Base-by-base conservation (phyloP, 2,329 filamentous ascomycete genomes). In the Ascochyta viciae-villosae region DNA sequence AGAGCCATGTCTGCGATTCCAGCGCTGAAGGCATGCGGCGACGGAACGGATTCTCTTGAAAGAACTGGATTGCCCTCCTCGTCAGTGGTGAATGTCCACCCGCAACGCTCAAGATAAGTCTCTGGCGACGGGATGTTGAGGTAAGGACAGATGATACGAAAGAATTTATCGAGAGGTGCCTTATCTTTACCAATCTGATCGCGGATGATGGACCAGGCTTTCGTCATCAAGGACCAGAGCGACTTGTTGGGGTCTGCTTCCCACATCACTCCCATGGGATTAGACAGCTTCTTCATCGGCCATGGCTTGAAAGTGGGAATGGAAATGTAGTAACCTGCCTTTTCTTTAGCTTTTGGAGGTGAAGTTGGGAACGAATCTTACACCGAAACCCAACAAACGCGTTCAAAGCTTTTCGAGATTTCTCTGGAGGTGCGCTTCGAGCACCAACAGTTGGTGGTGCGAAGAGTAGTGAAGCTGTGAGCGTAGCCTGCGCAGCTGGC, bases 201-300 rank as follows among this genome's bases (percentile, higher is more conserved):
- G 43, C 83, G 79, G 43, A 84, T 75, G 57, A 79, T 77, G 29
- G 83, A 85, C 76, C 83, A 86, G 16, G 82, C 81, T 65, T 83
- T 83, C 43, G 82, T 80, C 54, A 85, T 70, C 56, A 85, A 72
- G 43, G 76, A 76, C 82, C 82, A 85, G 61, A 82, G 79, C 56
- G 77, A 75, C 63, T 82, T 78, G 73, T 79, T 80, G 42, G 74
- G 76, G 60, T 85, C 83, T 33, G 74, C 71, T 44, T 77, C 70
- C 83, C 83, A 86, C 57, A 85, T 74, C 27, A 70, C 66, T 22
- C 76, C 79, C 56, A 86, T 69, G 58, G 80, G 75, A 13, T 77
- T 78, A 37, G 83, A 86, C 50, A 82, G 81, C 37, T 76, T 74
- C 73, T 84, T 85, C 73, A 85, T 84, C 4, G 78, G 78, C 44